Percentiles rank a stretch among this genome's conserved stretches.
Evolutionary conservation across 805 yeast genomes (phyloP).

Genomic region (Ogataea sp.): DNA sequence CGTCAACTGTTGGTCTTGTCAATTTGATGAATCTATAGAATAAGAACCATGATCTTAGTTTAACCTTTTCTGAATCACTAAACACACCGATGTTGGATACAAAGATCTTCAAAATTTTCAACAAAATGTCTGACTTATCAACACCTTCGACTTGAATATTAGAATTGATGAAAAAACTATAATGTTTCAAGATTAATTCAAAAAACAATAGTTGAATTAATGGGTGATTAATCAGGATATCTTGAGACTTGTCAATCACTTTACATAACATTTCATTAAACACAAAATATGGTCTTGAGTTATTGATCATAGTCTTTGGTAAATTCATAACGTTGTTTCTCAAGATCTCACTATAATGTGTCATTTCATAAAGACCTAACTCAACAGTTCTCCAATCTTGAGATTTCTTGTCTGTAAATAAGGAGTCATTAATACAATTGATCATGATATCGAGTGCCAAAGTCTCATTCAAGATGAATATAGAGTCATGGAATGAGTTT

Average conservation of each 20-base stretch:
- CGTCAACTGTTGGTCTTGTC: conserved; percentile 58
- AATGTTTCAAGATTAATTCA: conserved; percentile 78
- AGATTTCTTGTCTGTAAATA: conserved; percentile 14
- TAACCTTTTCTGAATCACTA: conserved; percentile 63
- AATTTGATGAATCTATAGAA: conserved; percentile 76
- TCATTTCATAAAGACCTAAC: conserved; percentile 77
- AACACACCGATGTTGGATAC: conserved; percentile 78
- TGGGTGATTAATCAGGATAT: conserved; percentile 59
- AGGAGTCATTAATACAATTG: conserved; percentile 40
- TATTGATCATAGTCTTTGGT: conserved; percentile 55
- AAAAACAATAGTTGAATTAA: conserved; percentile 73
- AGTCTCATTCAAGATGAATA: conserved; percentile 37
- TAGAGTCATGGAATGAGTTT: conserved; percentile 76
- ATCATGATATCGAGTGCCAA: conserved; percentile 27
- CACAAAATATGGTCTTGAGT: conserved; percentile 56
- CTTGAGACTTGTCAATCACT: conserved; percentile 25
- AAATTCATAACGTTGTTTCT: conserved; percentile 69
- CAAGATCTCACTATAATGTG: conserved; percentile 70
- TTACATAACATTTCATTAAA: conserved; percentile 55
- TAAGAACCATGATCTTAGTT: conserved; percentile 83
- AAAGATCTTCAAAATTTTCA: conserved; percentile 66
- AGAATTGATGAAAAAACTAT: conserved; percentile 45
- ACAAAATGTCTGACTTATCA: conserved; percentile 42
- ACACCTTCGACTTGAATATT: conserved; percentile 30
- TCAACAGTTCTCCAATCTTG: conserved; percentile 79